phyloP scores from a whole-genome alignment of 495 filamentous ascomycete genomes.

The Penicillium daleae region DNA sequence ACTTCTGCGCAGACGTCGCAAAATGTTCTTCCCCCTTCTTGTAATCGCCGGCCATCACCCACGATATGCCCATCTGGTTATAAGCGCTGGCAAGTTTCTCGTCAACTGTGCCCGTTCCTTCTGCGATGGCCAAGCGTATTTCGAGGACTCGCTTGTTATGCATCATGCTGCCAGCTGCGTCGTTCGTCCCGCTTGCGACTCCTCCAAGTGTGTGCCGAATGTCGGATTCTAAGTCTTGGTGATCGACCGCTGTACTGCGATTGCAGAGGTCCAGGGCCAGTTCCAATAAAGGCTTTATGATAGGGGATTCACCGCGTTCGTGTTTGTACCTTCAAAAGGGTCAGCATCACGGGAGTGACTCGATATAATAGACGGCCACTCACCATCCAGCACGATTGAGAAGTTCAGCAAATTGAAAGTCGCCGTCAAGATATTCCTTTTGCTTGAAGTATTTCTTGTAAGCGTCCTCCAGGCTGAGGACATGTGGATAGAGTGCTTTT shows the following conservation, averaged over 20 bases:
- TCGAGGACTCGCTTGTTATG: too few relatives aligned
- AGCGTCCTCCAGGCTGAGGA: not conserved
- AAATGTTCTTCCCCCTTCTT: constrained; percentile 5
- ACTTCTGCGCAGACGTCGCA: not conserved
- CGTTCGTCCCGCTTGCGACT: too few relatives aligned
- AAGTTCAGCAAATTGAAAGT: not conserved
- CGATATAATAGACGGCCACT: not conserved
- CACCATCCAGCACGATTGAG: not conserved
- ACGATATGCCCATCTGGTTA: constrained; percentile 5
- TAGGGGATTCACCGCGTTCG: not conserved
- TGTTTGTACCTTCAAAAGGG: not conserved
- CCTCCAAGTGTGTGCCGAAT: not conserved
- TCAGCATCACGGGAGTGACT: not conserved
- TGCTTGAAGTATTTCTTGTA: not conserved
- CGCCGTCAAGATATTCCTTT: not conserved
- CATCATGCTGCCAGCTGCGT: too few relatives aligned
- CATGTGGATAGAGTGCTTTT: not conserved
- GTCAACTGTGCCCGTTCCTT: not conserved
- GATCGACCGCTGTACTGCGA: constrained; percentile 1
- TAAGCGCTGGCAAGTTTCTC: constrained; percentile 9
- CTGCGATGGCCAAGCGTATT: too few relatives aligned
- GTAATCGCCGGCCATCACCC: constrained; percentile 7
- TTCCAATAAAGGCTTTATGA: not conserved
- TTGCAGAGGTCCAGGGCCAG: not conserved
- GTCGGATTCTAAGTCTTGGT: constrained; percentile 9